Conservation (phyloP, 768 basidiomycete genomes). For the Daedaleopsis sinensis region DNA sequence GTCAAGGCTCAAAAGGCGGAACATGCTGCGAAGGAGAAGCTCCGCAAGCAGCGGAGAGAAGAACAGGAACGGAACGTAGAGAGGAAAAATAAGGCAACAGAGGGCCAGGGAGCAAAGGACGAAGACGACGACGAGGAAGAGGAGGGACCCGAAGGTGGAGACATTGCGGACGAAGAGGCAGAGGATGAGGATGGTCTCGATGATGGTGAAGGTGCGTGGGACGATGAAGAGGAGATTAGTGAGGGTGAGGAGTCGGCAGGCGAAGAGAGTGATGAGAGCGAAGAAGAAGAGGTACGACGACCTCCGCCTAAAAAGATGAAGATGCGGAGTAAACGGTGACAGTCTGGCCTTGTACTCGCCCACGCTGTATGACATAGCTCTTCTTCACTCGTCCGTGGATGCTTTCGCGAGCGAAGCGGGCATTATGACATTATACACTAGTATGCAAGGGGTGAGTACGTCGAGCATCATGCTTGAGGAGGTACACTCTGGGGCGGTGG, state of each 20-base stretch:
- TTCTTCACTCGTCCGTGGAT: not conserved
- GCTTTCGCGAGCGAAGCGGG: not conserved
- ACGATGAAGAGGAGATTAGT: constrained; percentile 67
- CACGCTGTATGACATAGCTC: not conserved
- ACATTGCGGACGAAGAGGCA: constrained; percentile 34
- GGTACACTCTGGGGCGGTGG: constrained; percentile 3
- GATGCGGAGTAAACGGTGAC: constrained; percentile 49
- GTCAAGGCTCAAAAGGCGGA: constrained; percentile 64
- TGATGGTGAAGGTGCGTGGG: constrained; percentile 41
- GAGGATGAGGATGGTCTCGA: constrained; percentile 40
- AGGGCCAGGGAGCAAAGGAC: constrained; percentile 43
- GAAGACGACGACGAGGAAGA: constrained; percentile 46
- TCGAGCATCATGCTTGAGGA: not conserved
- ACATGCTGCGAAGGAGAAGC: constrained; percentile 75
- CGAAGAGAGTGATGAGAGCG: constrained; percentile 51
- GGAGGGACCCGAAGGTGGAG: constrained; percentile 58
- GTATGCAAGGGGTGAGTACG: not conserved
- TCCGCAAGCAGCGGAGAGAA: constrained; percentile 76
- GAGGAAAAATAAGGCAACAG: constrained; percentile 64
- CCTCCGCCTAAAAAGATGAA: constrained; percentile 60
- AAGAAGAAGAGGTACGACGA: constrained; percentile 41
- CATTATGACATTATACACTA: not conserved
- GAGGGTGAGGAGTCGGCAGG: constrained; percentile 47
- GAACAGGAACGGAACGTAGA: constrained; percentile 93
- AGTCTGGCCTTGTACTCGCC: not conserved